Conservation (phyloP, 2,329 filamentous ascomycete species). For the Epichloe coenophiala region DNA sequence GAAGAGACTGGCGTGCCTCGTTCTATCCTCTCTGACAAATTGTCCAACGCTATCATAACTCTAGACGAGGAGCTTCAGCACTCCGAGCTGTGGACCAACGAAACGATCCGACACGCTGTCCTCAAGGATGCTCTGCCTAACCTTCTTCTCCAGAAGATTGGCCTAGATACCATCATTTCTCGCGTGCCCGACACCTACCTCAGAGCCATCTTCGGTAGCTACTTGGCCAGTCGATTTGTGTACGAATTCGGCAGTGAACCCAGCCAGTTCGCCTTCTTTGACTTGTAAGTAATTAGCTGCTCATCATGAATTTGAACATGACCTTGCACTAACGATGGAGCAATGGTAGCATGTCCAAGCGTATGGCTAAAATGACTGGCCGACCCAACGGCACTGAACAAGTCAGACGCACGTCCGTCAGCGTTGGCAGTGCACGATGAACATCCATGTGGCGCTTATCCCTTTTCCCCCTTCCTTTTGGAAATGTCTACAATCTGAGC, state of each 20-base stretch:
- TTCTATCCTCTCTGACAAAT: conserved; percentile 79
- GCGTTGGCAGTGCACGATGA: conserved; percentile 2
- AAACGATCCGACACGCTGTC: conserved; percentile 62
- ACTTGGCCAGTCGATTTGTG: conserved; percentile 87
- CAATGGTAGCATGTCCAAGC: conserved; percentile 46
- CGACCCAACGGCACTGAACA: conserved; percentile 13
- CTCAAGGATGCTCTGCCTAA: conserved; percentile 76
- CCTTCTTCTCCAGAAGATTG: conserved; percentile 76
- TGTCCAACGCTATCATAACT: conserved; percentile 87
- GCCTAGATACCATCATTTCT: conserved; percentile 72
- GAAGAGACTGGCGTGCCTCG: conserved; percentile 66
- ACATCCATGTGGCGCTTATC: background rate
- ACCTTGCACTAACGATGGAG: background rate
- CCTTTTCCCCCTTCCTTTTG: background rate
- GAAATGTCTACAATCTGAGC: background rate
- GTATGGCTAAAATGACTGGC: conserved; percentile 35
- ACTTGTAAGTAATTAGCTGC: conserved; percentile 58
- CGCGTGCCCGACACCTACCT: conserved; percentile 88
- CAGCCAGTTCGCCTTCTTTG: conserved; percentile 95
- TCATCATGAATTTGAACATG: background rate
- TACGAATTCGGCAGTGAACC: conserved; percentile 89
- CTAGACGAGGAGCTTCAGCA: conserved; percentile 92
- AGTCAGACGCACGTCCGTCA: conserved; percentile 15
- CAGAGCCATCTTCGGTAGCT: conserved; percentile 89
- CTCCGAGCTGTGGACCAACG: conserved; percentile 81